phyloP scores from a whole-genome alignment of 73 alveolate species.

The Paraurostyla sp. region DNA sequence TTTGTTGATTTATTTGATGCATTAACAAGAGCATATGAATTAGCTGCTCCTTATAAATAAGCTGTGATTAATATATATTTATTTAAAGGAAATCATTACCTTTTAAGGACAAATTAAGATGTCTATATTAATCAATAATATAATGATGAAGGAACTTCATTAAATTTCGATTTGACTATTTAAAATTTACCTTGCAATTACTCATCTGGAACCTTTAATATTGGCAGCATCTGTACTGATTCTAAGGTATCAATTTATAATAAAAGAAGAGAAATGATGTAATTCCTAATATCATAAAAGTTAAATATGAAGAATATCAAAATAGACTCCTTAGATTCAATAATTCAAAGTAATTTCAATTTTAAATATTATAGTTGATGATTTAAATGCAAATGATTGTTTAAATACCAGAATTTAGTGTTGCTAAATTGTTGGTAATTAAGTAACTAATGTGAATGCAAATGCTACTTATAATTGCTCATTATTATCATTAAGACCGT shows the following conservation, averaged over 20 bases:
- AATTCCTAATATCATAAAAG: not conserved
- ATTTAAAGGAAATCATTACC: conserved; percentile 28
- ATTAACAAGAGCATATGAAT: conserved; percentile 16
- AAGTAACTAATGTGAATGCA: not conserved
- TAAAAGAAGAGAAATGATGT: conserved; percentile 7
- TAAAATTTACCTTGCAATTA: conserved; percentile 31
- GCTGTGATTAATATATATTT: conserved; percentile 13
- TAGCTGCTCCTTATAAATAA: not conserved
- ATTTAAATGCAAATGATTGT: not conserved
- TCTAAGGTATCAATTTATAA: not conserved
- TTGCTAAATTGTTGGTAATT: not conserved
- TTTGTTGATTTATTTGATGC: conserved; percentile 43
- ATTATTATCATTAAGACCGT: not conserved
- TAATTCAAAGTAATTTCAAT: not conserved
- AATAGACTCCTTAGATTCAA: conserved; percentile 30
- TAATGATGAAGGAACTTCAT: conserved; percentile 2
- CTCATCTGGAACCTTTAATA: not conserved
- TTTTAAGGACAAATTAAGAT: not conserved
- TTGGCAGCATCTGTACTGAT: not conserved
- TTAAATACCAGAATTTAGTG: not conserved
- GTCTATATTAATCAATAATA: not conserved
- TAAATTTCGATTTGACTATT: not conserved
- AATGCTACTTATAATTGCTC: not conserved
- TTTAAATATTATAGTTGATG: not conserved
- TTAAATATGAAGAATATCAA: not conserved